Percentiles rank a stretch among this genome's conserved stretches.
phyloP scores from a whole-genome alignment of 176 grass and related monocot species.

The Oryza longistaminata region DNA sequence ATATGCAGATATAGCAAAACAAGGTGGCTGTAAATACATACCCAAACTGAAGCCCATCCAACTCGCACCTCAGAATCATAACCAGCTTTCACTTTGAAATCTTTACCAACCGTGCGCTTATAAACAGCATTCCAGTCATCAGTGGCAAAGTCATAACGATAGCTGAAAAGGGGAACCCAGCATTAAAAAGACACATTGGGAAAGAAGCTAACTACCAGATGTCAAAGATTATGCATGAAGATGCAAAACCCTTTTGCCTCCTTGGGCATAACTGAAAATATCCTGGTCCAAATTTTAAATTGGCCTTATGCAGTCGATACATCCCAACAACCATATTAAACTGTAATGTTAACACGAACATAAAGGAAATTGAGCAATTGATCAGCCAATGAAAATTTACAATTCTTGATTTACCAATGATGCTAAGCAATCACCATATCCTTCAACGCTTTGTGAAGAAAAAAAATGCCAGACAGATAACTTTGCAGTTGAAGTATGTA shows the following conservation, averaged over 20 bases:
- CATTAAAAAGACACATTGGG: slow-evolving; percentile 6
- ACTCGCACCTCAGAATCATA: slow-evolving; percentile 80
- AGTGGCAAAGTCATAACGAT: slow-evolving; percentile 63
- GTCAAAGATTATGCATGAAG: background rate
- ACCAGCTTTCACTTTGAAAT: slow-evolving; percentile 93
- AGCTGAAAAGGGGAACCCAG: slow-evolving; percentile 60
- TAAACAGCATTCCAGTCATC: slow-evolving; percentile 81
- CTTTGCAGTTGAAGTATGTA: background rate
- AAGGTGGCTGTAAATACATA: slow-evolving; percentile 37
- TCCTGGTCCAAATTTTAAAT: background rate
- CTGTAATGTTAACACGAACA: background rate
- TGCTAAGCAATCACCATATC: background rate
- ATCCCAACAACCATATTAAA: background rate
- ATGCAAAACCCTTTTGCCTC: background rate
- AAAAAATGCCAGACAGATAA: background rate
- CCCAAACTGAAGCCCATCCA: slow-evolving; percentile 94
- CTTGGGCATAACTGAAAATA: background rate
- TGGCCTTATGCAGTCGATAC: background rate
- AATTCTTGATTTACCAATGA: background rate
- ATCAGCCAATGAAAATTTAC: background rate
- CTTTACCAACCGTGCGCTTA: slow-evolving; percentile 75
- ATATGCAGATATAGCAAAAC: slow-evolving; percentile 20
- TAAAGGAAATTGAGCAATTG: slow-evolving; percentile 16
- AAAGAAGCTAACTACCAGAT: background rate
- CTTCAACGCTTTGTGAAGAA: background rate